Conservation (phyloP, 1,284 basidiomycete species). For the Leccinum glutinopallens region DNA sequence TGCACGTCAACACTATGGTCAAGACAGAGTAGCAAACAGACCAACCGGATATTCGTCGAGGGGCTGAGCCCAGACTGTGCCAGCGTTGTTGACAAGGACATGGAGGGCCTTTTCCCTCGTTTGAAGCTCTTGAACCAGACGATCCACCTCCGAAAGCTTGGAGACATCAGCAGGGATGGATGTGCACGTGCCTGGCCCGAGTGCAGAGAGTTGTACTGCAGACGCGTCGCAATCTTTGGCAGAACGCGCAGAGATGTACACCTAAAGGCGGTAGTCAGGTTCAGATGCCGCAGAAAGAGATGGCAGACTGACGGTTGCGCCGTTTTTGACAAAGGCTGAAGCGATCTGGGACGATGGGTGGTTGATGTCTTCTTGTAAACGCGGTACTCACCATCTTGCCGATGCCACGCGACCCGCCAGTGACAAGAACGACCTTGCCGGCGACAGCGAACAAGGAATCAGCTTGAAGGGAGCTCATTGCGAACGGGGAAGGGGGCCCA, state of each 20-base stretch:
- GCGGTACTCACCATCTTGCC: constrained; percentile 61
- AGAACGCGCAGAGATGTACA: constrained; percentile 71
- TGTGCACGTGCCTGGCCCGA: constrained; percentile 60
- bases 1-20: constrained; percentile 21
- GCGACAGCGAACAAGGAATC: constrained; percentile 58
- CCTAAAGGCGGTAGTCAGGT: constrained; percentile 36
- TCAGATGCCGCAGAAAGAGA: not conserved
- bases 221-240: constrained; percentile 58
- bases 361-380: not conserved
- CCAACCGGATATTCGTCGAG: constrained; percentile 63
- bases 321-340: constrained; percentile 64
- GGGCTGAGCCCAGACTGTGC: constrained; percentile 62
- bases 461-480: constrained; percentile 44
- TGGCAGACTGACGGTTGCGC: constrained; percentile 51
- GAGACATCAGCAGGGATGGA: constrained; percentile 64
- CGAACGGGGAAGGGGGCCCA: not conserved
- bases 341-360: constrained; percentile 52
- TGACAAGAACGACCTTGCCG: constrained; percentile 65
- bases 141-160: constrained; percentile 57
- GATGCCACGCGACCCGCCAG: constrained; percentile 73
- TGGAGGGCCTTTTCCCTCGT: constrained; percentile 56
- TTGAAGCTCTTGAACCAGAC: constrained; percentile 53
- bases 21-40: constrained; percentile 25
- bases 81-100: constrained; percentile 72
- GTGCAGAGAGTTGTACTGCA: constrained; percentile 54